Base-by-base conservation (phyloP, 2,329 filamentous ascomycete species). In the Neurospora sp. region DNA sequence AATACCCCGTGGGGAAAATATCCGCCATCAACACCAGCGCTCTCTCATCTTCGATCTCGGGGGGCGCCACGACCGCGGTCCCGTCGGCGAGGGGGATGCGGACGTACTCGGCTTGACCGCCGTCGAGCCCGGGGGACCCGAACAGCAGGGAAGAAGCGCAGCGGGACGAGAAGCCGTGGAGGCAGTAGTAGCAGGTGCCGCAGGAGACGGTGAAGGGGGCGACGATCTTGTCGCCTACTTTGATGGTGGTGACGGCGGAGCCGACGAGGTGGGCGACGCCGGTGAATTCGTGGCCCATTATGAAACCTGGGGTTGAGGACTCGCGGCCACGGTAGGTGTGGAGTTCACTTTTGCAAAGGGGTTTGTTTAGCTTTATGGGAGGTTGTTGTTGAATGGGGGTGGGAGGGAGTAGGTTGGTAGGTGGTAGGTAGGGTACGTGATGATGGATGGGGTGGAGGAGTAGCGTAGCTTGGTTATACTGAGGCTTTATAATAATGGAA, bases 1-100 rank as follows among this genome's bases (percentile, higher is more conserved):
- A 97, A 81, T 89, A 97, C 8, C 94, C 92, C 0, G 90, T 93
- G 1, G 93, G 93, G 80, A 96, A 97, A 76, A 97, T 96, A 77
- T 97, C 93, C 17, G 92, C 93, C 93, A 97, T 97, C 36, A 97
- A 85, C 7, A 96, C 89, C 67, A 96, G 84, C 42, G 89, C 89
- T 73, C 91, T 86, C 28, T 62, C 52, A 74, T 95, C 90, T 23
- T 90, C 87, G 70, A 96, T 90, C 9, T 85, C 87, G 1, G 87
- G 80, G 0, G 91, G 91, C 0, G 93, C 90, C 76, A 90, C 90
- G 77, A 93, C 86, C n/a, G 90, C 87, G 0, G 93, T 96, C 42
- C 89, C 88, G 76, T 97, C 93, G 11, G 93, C 93, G 69, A 90
- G 82, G 0, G 94, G 94, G 15, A 97, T 86, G 40, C 93, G 89